Conservation (phyloP, 1,284 basidiomycete genomes). For the Pholiota adiposa region DNA sequence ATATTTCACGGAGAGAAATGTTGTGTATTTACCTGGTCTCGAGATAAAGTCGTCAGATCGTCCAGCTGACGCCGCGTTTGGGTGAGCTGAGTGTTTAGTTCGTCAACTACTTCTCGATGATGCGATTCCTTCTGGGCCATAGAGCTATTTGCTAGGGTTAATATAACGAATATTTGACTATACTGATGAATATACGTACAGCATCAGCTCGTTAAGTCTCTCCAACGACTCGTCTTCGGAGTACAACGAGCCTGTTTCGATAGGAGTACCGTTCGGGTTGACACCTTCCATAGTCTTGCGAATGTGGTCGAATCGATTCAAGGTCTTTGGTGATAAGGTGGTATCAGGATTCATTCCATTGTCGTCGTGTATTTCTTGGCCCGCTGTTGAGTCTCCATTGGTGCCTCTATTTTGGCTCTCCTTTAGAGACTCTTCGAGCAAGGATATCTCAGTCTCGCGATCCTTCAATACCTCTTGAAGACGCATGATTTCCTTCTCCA, state of each 20-base stretch:
- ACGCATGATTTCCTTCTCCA: slow-evolving; percentile 92
- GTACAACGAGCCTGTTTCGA: slow-evolving; percentile 35
- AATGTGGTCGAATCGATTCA: slow-evolving; percentile 72
- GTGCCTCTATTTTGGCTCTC: slow-evolving; percentile 44
- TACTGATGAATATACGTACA: slow-evolving; percentile 50
- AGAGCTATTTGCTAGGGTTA: slow-evolving; percentile 52
- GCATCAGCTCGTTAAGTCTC: slow-evolving; percentile 85
- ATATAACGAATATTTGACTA: slow-evolving; percentile 10
- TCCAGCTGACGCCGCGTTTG: slow-evolving; percentile 79
- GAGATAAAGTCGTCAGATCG: slow-evolving; percentile 75
- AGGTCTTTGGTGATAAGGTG: slow-evolving; percentile 68
- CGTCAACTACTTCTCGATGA: slow-evolving; percentile 78
- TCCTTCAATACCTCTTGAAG: slow-evolving; percentile 88
- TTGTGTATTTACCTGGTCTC: slow-evolving; percentile 68
- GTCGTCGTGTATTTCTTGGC: slow-evolving; percentile 24
- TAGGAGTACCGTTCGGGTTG: slow-evolving; percentile 37
- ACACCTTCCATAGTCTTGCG: slow-evolving; percentile 64
- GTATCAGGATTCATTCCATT: slow-evolving; percentile 28
- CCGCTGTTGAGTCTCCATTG: slow-evolving; percentile 15
- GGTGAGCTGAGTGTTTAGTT: slow-evolving; percentile 68
- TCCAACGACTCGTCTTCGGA: slow-evolving; percentile 74
- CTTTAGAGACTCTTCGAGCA: slow-evolving; percentile 72
- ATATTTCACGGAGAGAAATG: neutral
- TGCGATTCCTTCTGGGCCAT: slow-evolving; percentile 94
- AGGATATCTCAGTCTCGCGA: slow-evolving; percentile 83